Conservation (phyloP, 257 asterid genomes). For the Solanum infundibuliforme region DNA sequence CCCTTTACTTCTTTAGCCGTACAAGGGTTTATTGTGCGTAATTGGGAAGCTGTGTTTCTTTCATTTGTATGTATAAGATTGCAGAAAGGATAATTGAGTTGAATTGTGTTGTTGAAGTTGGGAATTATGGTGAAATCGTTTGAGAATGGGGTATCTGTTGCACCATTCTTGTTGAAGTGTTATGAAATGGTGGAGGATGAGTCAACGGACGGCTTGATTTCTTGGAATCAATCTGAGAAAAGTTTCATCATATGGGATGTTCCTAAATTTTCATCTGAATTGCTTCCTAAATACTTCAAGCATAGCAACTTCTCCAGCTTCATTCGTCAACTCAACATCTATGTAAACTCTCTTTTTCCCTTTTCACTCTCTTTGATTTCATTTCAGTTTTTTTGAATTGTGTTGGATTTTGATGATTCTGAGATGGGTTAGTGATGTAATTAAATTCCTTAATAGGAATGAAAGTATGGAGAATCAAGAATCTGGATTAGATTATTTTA, state of each 20-base stretch:
- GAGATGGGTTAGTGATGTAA: not conserved
- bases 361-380: not conserved
- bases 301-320: slow-evolving; percentile 89
- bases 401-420: not conserved
- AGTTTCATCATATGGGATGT: slow-evolving; percentile 77
- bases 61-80: not conserved
- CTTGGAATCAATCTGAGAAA: slow-evolving; percentile 52
- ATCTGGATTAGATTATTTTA: not conserved
- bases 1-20: not conserved
- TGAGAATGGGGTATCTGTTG: slow-evolving; percentile 42
- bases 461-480: not conserved
- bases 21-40: not conserved
- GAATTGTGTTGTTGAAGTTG: not conserved
- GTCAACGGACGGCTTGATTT: slow-evolving; percentile 66
- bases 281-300: slow-evolving; percentile 88
- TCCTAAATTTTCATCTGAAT: slow-evolving; percentile 43
- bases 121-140: slow-evolving; percentile 65
- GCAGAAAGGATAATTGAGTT: not conserved
- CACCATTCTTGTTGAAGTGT: slow-evolving; percentile 83
- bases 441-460: not conserved
- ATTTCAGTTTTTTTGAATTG: not conserved
- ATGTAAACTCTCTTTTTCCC: slow-evolving; percentile 18
- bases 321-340: slow-evolving; percentile 86
- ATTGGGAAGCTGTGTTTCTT: not conserved
- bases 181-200: slow-evolving; percentile 86